Conservation (phyloP, 176 grass and related monocot species). For the Chrysopogon serrulatus region DNA sequence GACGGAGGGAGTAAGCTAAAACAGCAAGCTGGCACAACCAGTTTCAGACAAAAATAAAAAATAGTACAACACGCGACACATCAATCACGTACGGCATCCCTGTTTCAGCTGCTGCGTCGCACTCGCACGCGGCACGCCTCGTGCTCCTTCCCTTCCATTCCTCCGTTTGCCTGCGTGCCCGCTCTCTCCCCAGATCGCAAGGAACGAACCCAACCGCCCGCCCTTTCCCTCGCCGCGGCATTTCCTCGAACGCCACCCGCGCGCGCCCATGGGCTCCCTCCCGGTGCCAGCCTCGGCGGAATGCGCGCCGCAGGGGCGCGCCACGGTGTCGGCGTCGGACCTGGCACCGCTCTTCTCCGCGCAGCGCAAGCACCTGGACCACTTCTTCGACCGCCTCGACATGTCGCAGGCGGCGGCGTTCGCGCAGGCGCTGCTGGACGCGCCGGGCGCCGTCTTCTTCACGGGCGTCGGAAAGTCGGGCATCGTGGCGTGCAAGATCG, state of each 20-base stretch:
- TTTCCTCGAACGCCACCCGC: conserved; percentile 12
- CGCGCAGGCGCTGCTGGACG: conserved; percentile 63
- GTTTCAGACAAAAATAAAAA: too few species aligned
- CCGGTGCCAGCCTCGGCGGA: conserved; percentile 2
- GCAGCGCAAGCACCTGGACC: conserved; percentile 67
- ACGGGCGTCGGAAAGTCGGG: conserved; percentile 91
- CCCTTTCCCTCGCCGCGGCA: conserved; percentile 6
- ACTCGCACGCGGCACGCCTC: not conserved
- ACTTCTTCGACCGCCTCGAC: conserved; percentile 87
- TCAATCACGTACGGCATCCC: not conserved
- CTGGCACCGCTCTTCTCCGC: conserved; percentile 52
- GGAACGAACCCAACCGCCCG: not conserved
- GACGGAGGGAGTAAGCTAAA: too few species aligned
- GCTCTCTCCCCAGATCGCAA: conserved; percentile 13
- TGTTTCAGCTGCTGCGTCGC: not conserved
- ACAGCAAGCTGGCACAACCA: too few species aligned
- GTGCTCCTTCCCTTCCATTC: not conserved
- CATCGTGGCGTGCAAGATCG: conserved; percentile 72
- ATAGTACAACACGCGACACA: too few species aligned
- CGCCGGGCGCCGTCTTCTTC: conserved; percentile 86
- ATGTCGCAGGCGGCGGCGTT: conserved; percentile 60
- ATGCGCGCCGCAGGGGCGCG: not conserved
- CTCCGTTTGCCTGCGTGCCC: not conserved
- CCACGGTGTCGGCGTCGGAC: conserved; percentile 37
- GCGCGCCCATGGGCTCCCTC: conserved; percentile 40